Base-by-base conservation (phyloP, 2,329 filamentous ascomycete genomes). In the Trichoderma harzianum region DNA sequence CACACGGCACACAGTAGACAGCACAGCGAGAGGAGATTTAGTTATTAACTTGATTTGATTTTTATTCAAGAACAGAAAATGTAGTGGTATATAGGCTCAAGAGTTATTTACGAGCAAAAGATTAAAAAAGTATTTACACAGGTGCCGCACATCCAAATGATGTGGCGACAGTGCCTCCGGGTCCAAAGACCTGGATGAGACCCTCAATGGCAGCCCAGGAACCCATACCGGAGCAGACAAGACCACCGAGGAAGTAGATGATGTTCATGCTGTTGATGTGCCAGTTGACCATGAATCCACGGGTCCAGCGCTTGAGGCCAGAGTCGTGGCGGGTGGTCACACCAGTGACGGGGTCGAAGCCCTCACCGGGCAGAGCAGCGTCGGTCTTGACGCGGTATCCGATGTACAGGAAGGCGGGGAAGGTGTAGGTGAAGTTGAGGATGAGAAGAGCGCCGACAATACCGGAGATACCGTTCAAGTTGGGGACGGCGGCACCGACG, bases 341-440 rank as follows among this genome's bases (percentile, higher is more conserved):
- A 53, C 66, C 57, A 6, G 57, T 69, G 21, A 28, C 66, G 2
- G 66, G 66, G 28, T 69, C 66, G 28, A 69, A 69, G 12, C 66
- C 66, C 28, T 69, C 66, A 30, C 66, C 66, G 7, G 66, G 66
- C 57, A 69, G 66, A 21, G 57, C 57, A 18, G 66, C 66, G 39
- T 69, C 66, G 7, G 3, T 5, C 57, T 69, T 62, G 39, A 69
- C 1, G 7, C 66, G 66, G 55, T 69, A 69, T 32, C 66, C 66
- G 30, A 69, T 62, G 57, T 69, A 69, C 57, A 69, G 28, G 28
- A 69, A 69, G 21, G 66, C 66, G 12, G 66, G 66, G 66, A 69
- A 69, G 28, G 66, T 69, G 66, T 69, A 69, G 28, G 66, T 69
- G 57, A 69, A 69, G 66, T 69, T 69, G 28, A 69, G 66, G 66